Evolutionary conservation across 495 filamentous ascomycete genomes (phyloP), one percentile per base, ranked within the genome.

Genomic region (Emericellopsis terricola): DNA sequence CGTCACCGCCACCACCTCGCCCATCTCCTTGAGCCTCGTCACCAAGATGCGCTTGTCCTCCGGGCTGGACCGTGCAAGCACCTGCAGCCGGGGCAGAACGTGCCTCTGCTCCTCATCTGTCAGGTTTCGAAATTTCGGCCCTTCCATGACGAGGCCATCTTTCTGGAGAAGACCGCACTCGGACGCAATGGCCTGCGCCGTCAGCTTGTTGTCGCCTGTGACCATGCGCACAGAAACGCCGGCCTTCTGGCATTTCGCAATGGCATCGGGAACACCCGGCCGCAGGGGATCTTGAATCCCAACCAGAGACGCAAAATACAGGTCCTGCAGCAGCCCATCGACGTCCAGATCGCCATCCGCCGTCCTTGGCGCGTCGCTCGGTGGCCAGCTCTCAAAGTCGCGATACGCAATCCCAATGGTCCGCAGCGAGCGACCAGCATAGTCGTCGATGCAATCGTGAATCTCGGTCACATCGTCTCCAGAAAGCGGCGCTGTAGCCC

Each of bases 191-290:
- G 83, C 81, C 36, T 71, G 69, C 18, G 83, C 83, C 10, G 83
- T 92, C 21, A 76, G 59, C 38, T 80, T 60, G 46, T 92, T 92
- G 55, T 92, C 83, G 19, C 83, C 77, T 7, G 83, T 92, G 31
- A 92, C 83, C 83, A 92, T 92, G 43, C 84, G 79, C 34, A 89
- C 78, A 36, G 79, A 57, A 7, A 91, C 81, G 38, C 83, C 83
- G 9, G 83, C 83, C 23, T 62, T 63, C 41, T 81, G 73, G 45
- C 81, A 87, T 41, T 67, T 64, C 36, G 57, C 56, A 27, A 92
- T 83, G 19, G 83, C 82, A 24, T 78, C 64, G 10, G 69, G 63
- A 15, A 92, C 83, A 41, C 83, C 83, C 2, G 73, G 69, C 33
- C 83, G 81, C 18, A 92, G 68, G 13, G 83, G 83, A 56, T 92